Conservation (phyloP, 2,329 filamentous ascomycete genomes). For the Aspergillus phoenicis region DNA sequence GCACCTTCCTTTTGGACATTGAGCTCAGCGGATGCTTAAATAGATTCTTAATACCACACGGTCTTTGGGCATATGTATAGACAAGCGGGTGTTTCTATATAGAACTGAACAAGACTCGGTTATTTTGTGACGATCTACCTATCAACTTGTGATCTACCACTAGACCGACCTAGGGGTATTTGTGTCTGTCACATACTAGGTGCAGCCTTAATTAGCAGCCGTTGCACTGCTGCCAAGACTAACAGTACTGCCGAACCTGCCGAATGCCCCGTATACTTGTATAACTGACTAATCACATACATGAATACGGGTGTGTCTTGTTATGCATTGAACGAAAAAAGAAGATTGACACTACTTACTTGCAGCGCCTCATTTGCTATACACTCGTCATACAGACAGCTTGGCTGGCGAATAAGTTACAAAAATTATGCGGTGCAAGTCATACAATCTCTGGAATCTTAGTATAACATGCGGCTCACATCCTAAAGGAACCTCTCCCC, state of each 20-base stretch:
- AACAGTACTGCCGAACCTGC: not conserved
- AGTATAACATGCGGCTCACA: too few relatives aligned
- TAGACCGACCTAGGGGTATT: not conserved
- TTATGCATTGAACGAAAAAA: too few relatives aligned
- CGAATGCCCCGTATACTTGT: not conserved
- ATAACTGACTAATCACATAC: not conserved
- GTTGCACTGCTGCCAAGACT: not conserved
- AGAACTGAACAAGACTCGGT: not conserved
- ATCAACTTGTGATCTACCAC: not conserved
- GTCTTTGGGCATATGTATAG: slow-evolving; percentile 3
- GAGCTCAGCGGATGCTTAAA: not conserved
- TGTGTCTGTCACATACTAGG: not conserved
- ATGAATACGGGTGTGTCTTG: not conserved
- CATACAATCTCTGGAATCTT: too few relatives aligned
- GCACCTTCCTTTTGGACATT: not conserved
- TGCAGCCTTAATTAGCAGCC: not conserved
- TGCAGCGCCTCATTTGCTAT: too few relatives aligned
- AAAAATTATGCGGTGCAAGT: too few relatives aligned
- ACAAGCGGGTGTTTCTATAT: not conserved
- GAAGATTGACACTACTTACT: too few relatives aligned
- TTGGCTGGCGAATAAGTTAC: too few relatives aligned
- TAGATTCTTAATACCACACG: slow-evolving; percentile 10
- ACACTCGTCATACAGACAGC: too few relatives aligned
- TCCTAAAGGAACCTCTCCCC: too few relatives aligned
- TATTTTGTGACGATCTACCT: not conserved